Base-by-base conservation (phyloP, 495 filamentous ascomycete genomes). In the Viridothelium virens region DNA sequence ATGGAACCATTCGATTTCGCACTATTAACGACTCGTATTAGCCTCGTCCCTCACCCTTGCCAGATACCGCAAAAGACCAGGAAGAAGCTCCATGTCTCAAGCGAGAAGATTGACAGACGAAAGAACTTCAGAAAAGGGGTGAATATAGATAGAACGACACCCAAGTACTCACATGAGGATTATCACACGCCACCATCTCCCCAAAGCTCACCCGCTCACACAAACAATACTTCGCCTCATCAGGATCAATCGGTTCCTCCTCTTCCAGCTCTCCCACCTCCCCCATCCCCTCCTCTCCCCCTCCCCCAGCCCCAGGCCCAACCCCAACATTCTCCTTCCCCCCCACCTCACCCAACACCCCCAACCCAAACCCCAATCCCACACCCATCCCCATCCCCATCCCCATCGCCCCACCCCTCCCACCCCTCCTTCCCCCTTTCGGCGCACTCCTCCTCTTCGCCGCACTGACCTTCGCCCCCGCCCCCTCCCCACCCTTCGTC, bases 141-240 rank as follows among this genome's bases (percentile, higher is more conserved):
- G 25, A 25, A 18, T 18, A 53, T 12, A 18, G 10, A 53, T 16
- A 18, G 48, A 53, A 53, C 5, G 25, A 53, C 5, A 11, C 12
- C 10, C 14, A 50, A 33, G 63, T 5, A 72, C 91, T 85, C 81
- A 96, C 92, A 80, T 95, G 86, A 64, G 79, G 78, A 72, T 95
- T 96, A 71, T 97, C 94, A 71, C 94, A 98, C 70, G 87, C 87
- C 73, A 98, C 92, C 94, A 98, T 98, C 36, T 85, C 88, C 62
- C 94, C 94, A 74, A 87, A 96, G 73, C 91, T 96, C 50, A 97
- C 91, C 65, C 93, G 84, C 66, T 91, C 88, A 76, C 94, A 98
- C 12, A 94, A 74, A 76, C 94, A 98, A 75, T 97, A 98, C 62
- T 86, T 81, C 14, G 90, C 87, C 78, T 97, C 94, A 69, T 92